Percentiles rank a stretch among this genome's conserved stretches.
phyloP scores from a whole-genome alignment of 1,284 basidiomycete species.

The Cystobasidium slooffiae region DNA sequence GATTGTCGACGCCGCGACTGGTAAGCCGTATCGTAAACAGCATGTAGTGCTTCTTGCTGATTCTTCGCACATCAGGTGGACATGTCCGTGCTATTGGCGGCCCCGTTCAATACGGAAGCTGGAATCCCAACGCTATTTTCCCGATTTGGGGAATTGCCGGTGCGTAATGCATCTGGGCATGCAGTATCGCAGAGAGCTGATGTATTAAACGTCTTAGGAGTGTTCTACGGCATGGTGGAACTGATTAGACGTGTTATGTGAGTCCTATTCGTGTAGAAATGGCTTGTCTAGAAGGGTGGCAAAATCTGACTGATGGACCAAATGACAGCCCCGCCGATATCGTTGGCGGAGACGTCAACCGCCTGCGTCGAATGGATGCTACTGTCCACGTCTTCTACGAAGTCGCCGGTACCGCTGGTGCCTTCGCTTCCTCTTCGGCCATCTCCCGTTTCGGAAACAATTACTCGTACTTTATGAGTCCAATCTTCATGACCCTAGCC shows the following conservation, averaged over 20 bases:
- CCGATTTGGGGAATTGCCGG: conserved; percentile 46
- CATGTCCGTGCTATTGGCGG: conserved; percentile 49
- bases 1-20: conserved; percentile 57
- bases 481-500: conserved; percentile 50
- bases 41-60: too few relatives aligned
- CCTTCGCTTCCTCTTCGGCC: conserved; percentile 56
- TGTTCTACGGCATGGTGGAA: conserved; percentile 58
- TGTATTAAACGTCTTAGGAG: conserved; percentile 55
- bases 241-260: conserved; percentile 57
- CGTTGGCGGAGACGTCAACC: conserved; percentile 54
- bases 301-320: neutral
- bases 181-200: conserved; percentile 9
- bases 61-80: neutral
- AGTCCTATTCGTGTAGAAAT: conserved; percentile 41
- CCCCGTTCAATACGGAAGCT: conserved; percentile 55
- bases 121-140: conserved; percentile 56
- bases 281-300: neutral
- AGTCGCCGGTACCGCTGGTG: conserved; percentile 57
- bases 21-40: too few relatives aligned
- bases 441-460: conserved; percentile 58
- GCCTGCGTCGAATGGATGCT: conserved; percentile 57
- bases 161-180: neutral
- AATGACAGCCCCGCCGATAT: conserved; percentile 40
- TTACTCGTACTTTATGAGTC: conserved; percentile 53
- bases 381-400: conserved; percentile 58